Conservation (phyloP, 306 rosid genomes). For the Rosa lucieae region DNA sequence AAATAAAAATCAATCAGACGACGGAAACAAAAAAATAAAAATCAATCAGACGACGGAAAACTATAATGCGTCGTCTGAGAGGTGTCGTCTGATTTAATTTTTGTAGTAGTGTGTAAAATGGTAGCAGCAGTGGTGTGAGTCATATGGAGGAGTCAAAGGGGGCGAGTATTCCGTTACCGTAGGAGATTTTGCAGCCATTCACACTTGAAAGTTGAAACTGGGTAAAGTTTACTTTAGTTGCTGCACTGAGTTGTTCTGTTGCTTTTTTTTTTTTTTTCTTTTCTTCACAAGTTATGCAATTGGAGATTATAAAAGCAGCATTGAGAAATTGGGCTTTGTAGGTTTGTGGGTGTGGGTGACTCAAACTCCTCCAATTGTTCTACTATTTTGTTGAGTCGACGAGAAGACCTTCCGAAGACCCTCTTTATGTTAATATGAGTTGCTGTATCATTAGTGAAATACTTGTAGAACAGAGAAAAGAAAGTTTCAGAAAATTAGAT, state of each 20-base stretch:
- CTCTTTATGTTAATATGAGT: not conserved
- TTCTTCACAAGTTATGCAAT: not conserved
- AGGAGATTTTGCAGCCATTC: conserved; percentile 4
- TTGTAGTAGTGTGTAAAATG: too few relatives aligned
- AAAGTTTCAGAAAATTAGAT: not conserved
- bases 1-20: too few relatives aligned
- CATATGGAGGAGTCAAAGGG: too few relatives aligned
- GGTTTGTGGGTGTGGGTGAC: conserved; percentile 31
- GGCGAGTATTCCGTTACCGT: too few relatives aligned
- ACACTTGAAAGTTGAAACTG: conserved; percentile 22
- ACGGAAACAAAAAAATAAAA: too few relatives aligned
- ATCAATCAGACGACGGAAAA: too few relatives aligned
- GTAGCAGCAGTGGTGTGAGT: too few relatives aligned
- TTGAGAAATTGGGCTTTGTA: not conserved
- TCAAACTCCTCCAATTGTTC: conserved; percentile 16
- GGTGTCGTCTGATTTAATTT: too few relatives aligned
- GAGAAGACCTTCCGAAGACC: conserved; percentile 23
- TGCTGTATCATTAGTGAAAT: not conserved
- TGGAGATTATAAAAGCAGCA: not conserved
- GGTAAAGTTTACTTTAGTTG: not conserved
- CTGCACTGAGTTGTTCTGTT: not conserved
- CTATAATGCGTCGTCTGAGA: too few relatives aligned
- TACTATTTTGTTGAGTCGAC: conserved; percentile 27
- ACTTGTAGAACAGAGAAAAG: not conserved
- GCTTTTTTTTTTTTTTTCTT: too few relatives aligned